phyloP scores from a whole-genome alignment of 805 yeast species.

The Candida koratica region DNA sequence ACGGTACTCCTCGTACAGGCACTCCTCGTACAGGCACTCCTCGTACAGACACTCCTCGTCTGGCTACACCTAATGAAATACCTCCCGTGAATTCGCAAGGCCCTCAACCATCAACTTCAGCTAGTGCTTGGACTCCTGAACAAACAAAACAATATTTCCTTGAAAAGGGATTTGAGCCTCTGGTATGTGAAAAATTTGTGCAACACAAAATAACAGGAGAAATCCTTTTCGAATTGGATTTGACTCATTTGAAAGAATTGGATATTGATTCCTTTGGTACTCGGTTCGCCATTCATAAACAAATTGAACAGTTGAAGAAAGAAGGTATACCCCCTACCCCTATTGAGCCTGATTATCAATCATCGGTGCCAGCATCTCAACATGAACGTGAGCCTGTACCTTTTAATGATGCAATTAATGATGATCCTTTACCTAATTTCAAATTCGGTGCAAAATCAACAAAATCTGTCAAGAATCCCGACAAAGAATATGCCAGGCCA shows the following conservation, averaged over 20 bases:
- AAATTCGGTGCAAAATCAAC: constrained; percentile 6
- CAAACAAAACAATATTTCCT: constrained; percentile 77
- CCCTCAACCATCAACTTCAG: constrained; percentile 20
- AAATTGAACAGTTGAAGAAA: constrained; percentile 65
- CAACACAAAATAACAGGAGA: constrained; percentile 87
- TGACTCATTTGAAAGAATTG: constrained; percentile 82
- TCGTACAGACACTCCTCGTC: too few relatives aligned
- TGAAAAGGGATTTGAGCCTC: constrained; percentile 67
- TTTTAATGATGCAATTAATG: not conserved
- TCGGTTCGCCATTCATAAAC: constrained; percentile 85
- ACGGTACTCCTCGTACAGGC: too few relatives aligned
- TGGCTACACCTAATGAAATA: too few relatives aligned
- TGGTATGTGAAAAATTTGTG: constrained; percentile 73
- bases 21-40: too few relatives aligned
- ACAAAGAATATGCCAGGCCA: constrained; percentile 22
- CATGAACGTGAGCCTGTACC: constrained; percentile 4
- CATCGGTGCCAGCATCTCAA: not conserved
- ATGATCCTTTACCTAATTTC: constrained; percentile 4
- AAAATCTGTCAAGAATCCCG: not conserved
- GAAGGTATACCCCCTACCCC: not conserved
- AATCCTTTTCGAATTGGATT: constrained; percentile 79
- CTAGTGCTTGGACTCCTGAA: constrained; percentile 72
- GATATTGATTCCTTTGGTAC: constrained; percentile 94
- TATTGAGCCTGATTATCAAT: too few relatives aligned
- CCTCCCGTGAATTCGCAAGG: not conserved